Percentiles rank a stretch among this genome's conserved stretches.
Evolutionary conservation across 1,284 basidiomycete species (phyloP).

Genomic region (Leccinum subrobustum): DNA sequence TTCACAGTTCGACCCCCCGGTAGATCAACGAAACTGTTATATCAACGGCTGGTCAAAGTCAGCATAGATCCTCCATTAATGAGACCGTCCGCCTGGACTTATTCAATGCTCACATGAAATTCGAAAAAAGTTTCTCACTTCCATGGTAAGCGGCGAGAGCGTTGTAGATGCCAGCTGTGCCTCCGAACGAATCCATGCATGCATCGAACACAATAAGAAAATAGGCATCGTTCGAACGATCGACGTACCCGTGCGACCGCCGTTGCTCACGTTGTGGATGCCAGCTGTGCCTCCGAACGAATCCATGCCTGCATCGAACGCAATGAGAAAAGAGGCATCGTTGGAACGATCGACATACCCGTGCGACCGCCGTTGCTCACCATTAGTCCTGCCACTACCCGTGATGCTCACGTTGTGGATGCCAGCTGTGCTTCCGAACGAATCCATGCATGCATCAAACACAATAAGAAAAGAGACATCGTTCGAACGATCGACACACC

Average conservation of each 20-base stretch:
- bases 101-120: conserved; percentile 55
- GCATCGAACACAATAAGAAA: not conserved
- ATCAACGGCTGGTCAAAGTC: conserved; percentile 53
- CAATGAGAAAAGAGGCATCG: not conserved
- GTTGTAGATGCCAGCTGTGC: conserved; percentile 48
- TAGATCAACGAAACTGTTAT: conserved; percentile 51
- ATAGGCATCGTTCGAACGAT: not conserved
- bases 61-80: conserved; percentile 53
- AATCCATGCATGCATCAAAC: conserved; percentile 43
- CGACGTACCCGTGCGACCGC: conserved; percentile 34
- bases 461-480: not conserved
- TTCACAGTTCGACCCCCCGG: conserved; percentile 54
- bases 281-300: conserved; percentile 50
- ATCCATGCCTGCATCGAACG: conserved; percentile 43
- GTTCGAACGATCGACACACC: conserved; percentile 34
- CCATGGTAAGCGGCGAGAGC: conserved; percentile 35
- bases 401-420: conserved; percentile 55
- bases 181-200: conserved; percentile 57
- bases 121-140: not conserved
- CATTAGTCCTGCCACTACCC: conserved; percentile 60
- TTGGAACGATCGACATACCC: too few species aligned
- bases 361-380: conserved; percentile 36
- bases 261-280: conserved; percentile 48
- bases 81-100: conserved; percentile 54
- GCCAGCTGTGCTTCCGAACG: conserved; percentile 49